Conservation (phyloP, 2,329 filamentous ascomycete genomes). For the Gaeumannomyces sp. region DNA sequence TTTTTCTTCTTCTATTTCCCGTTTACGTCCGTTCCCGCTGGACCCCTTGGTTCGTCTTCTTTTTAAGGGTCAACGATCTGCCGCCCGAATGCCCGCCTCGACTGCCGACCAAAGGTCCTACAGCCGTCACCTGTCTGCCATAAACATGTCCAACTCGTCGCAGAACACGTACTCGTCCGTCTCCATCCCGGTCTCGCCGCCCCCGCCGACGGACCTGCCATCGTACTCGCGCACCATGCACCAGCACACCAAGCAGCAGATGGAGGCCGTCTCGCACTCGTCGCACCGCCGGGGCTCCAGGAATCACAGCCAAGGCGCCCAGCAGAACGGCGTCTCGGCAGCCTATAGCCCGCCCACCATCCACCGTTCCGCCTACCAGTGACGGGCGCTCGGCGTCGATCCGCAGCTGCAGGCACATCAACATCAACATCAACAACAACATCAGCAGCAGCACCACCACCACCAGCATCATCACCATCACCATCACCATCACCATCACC, state of each 20-base stretch:
- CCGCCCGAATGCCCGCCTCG: neutral
- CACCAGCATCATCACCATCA: no score
- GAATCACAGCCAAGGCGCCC: constrained; percentile 11
- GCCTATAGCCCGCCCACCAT: neutral
- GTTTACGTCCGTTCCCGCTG: neutral
- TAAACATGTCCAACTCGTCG: constrained; percentile 10
- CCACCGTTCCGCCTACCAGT: neutral
- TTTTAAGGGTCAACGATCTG: neutral
- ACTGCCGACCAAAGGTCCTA: neutral
- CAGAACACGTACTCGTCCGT: constrained; percentile 14
- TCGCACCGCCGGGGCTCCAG: constrained; percentile 27
- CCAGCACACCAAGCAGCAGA: constrained; percentile 58
- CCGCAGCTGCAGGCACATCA: constrained; percentile 10
- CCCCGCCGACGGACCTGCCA: constrained; percentile 23
- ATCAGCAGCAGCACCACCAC: no score
- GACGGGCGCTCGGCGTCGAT: neutral
- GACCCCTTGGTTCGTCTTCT: neutral
- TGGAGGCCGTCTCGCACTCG: constrained; percentile 49
- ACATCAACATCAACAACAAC: no score
- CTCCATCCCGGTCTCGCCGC: constrained; percentile 18
- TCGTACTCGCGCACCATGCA: constrained; percentile 56
- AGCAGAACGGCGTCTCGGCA: constrained; percentile 6
- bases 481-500: no score
- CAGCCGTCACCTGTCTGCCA: constrained; percentile 3
- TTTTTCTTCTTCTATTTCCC: neutral